These are phyloP conservation scores for Colletotrichum tropicale DNA, from an alignment of 2,329 filamentous ascomycete genomes.

Conservation along the genomic window DNA sequence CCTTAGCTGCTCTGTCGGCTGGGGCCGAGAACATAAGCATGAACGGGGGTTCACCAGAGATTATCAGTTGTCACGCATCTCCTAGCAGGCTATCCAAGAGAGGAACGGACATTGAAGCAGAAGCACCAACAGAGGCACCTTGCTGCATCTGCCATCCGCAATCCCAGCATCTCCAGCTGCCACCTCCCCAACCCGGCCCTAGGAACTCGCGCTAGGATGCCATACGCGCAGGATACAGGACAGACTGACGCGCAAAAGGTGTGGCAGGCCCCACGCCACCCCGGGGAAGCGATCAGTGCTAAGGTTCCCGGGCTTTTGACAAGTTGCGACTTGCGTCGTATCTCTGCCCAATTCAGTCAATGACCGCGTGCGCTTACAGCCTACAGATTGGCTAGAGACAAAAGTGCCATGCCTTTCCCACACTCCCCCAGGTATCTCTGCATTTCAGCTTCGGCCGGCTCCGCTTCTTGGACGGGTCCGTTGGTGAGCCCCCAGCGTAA, in stretches of 20 bases:
- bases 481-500: not conserved
- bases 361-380: conserved; percentile 8
- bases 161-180: not conserved
- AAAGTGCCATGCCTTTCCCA: conserved; percentile 4
- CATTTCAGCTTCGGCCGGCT: conserved; percentile 18
- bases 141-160: not conserved
- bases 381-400: not conserved
- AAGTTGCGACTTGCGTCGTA: conserved; percentile 3
- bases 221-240: not conserved
- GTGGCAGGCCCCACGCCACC: not conserved
- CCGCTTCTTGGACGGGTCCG: conserved; percentile 1
- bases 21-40: not conserved
- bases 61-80: not conserved
- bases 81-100: not conserved
- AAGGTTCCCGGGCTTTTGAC: not conserved
- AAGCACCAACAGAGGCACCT: not conserved
- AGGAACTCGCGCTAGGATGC: not conserved
- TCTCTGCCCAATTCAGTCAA: conserved; percentile 16
- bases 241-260: not conserved
- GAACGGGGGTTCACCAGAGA: not conserved
- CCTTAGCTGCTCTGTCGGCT: not conserved
- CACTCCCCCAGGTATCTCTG: not conserved
- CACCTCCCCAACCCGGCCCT: not conserved
- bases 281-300: not conserved
- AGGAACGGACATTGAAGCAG: not conserved